Base-by-base conservation (phyloP, 2,329 filamentous ascomycete species). In the Sordariomycetes sp. region DNA sequence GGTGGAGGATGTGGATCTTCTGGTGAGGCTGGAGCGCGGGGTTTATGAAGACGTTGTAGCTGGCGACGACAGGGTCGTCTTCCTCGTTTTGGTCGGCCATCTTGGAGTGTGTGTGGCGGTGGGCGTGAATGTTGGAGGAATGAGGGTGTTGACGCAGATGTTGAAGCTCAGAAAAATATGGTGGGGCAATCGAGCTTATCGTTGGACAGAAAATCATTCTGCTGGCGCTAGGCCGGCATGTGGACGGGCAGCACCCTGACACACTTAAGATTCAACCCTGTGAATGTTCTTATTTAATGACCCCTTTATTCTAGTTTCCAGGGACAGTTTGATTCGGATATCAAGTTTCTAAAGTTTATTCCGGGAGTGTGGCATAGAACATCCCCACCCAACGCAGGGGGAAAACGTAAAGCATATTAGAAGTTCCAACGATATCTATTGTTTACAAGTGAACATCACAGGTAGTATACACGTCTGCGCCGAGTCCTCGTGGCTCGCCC, bases 41-140 rank as follows among this genome's bases (percentile, higher is more conserved):
- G 65, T 92, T 96, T 68, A 96, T 85, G 74, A 87, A 93, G 71
- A 97, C 84, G 68, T 90, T 83, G 80, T 96, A 97, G 61, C 81
- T 84, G 50, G 85, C 80, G 57, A 87, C 79, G 63, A 92, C 79
- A 58, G 88, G 88, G 67, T 92, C 88, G 22, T 79, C 71, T 53
- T 84, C 80, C 51, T 71, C 68, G 53, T 68, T 58, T 25, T 60
- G 57, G 53, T 56, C 56, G 52, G 62, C 40, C 58, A 62, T 62
- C 32, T 54, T 54, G 28, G n/a, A 28, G 8, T 25, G 40, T 50
- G 40, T 50, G 6, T 5, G n/a, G 20, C 14, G 14, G 28, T 32
- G 32, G 53, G 32, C 18, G 40, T 51, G 28, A n/a, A 10, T 24
- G 24, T 11, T 22, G n/a, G 54, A 32, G 28, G 8, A 4, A 8